Evolutionary conservation across 2,329 filamentous ascomycete species (phyloP).

Genomic region (Colletotrichum somersetense): DNA sequence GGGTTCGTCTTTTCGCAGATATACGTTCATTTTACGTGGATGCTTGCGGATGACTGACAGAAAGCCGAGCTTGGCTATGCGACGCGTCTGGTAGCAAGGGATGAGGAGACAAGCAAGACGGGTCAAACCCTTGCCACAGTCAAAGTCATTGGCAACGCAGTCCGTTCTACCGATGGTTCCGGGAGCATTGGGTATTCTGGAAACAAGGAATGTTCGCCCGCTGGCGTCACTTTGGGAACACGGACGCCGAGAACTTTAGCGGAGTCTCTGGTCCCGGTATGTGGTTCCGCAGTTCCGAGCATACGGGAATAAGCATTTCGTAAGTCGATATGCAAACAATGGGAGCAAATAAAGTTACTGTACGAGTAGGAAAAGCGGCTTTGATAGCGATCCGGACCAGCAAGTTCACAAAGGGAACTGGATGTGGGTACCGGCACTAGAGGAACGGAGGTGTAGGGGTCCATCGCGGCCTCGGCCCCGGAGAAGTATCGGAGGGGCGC

Average conservation of each 20-base stretch:
- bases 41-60: slow-evolving; percentile 19
- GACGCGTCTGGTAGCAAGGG: slow-evolving; percentile 3
- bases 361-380: neutral
- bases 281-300: slow-evolving; percentile 15
- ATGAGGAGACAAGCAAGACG: neutral
- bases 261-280: slow-evolving; percentile 12
- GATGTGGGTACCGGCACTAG: neutral
- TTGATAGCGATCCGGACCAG: slow-evolving; percentile 1
- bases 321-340: slow-evolving; percentile 18
- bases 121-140: neutral
- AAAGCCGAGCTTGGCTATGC: slow-evolving; percentile 13
- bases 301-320: slow-evolving; percentile 3
- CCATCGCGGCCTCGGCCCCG: slow-evolving; percentile 33
- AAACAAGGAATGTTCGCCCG: neutral
- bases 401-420: slow-evolving; percentile 6
- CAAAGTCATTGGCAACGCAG: neutral
- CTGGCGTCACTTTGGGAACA: neutral
- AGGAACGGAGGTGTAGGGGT: slow-evolving; percentile 19
- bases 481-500: slow-evolving; percentile 20
- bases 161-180: slow-evolving; percentile 3
- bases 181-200: neutral
- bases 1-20: slow-evolving; percentile 28
- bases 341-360: no score
- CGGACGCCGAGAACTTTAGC: neutral
- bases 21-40: neutral